These are phyloP conservation scores for Fraxinus ornus DNA, from an alignment of 305 asterid genomes.

Conservation along the genomic window DNA sequence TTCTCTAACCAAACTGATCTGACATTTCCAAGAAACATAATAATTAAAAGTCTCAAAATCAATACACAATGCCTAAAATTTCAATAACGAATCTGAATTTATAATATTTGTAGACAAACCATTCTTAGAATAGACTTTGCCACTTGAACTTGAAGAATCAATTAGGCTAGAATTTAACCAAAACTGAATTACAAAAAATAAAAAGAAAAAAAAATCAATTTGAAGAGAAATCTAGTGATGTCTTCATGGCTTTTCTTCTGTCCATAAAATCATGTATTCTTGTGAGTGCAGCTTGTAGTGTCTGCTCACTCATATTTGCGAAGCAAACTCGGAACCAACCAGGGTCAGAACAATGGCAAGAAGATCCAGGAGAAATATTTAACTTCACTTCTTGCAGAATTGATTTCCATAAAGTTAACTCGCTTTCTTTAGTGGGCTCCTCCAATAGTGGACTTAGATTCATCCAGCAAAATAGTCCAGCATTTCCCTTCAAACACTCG, in stretches of 20 bases:
- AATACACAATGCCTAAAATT: background rate
- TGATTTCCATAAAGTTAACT: conserved; percentile 51
- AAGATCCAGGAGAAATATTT: conserved; percentile 76
- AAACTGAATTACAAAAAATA: background rate
- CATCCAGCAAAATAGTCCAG: conserved; percentile 91
- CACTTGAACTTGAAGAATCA: conserved; percentile 3
- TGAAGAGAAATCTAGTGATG: background rate
- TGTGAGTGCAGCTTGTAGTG: conserved; percentile 52
- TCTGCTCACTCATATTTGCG: conserved; percentile 73
- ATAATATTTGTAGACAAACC: conserved; percentile 15
- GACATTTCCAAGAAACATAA: conserved; percentile 28
- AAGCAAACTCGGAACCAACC: conserved; percentile 87
- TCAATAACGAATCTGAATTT: background rate
- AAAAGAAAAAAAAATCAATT: background rate
- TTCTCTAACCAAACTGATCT: conserved; percentile 18
- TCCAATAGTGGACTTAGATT: conserved; percentile 51
- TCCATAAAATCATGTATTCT: conserved; percentile 61
- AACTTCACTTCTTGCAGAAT: conserved; percentile 58
- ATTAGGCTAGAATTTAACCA: background rate
- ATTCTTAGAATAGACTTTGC: conserved; percentile 2
- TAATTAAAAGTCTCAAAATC: background rate
- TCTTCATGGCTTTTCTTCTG: conserved; percentile 21
- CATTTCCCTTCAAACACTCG: conserved; percentile 73
- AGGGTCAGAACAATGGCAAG: conserved; percentile 79
- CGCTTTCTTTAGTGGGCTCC: conserved; percentile 45